Percentiles rank a stretch among this genome's conserved stretches.
Evolutionary conservation across 2,329 filamentous ascomycete genomes (phyloP).

Genomic region (Paraconiothyrium brasiliense): DNA sequence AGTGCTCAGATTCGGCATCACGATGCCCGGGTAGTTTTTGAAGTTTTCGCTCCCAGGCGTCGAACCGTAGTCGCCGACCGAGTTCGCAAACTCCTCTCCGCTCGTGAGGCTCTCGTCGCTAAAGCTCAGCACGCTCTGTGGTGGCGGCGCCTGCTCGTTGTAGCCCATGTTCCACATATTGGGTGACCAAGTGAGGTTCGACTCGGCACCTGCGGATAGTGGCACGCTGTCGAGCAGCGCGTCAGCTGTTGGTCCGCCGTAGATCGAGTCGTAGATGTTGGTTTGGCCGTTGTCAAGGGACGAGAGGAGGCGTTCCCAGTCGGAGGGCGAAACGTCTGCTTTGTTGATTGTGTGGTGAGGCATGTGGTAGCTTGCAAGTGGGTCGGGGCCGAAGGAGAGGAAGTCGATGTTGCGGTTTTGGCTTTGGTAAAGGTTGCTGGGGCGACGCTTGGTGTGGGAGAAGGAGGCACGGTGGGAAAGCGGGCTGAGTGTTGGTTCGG

Average conservation of each 20-base stretch:
- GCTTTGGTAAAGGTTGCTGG: slow-evolving; percentile 36
- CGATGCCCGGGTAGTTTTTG: slow-evolving; percentile 41
- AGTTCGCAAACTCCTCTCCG: slow-evolving; percentile 54
- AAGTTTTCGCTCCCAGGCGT: slow-evolving; percentile 43
- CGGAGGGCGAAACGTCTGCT: slow-evolving; percentile 66
- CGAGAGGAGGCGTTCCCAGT: slow-evolving; percentile 85
- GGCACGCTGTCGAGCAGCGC: slow-evolving; percentile 47
- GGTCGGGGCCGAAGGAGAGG: slow-evolving; percentile 56
- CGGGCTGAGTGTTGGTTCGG: slow-evolving; percentile 59
- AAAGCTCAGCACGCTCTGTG: slow-evolving; percentile 67
- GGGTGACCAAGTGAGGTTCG: slow-evolving; percentile 47
- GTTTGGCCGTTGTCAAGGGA: slow-evolving; percentile 81
- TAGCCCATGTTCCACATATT: slow-evolving; percentile 47
- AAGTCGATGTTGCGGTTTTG: slow-evolving; percentile 58
- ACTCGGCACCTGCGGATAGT: slow-evolving; percentile 40
- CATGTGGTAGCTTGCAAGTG: slow-evolving; percentile 40
- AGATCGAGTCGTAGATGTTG: slow-evolving; percentile 87
- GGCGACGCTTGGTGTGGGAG: slow-evolving; percentile 47
- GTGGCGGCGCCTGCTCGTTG: slow-evolving; percentile 39
- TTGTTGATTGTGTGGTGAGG: slow-evolving; percentile 50
- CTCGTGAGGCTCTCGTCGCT: slow-evolving; percentile 68
- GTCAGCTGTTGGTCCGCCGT: slow-evolving; percentile 68
- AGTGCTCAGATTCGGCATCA: slow-evolving; percentile 47
- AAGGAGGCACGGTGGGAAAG: slow-evolving; percentile 46
- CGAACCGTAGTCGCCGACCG: slow-evolving; percentile 38